These are phyloP conservation scores for Ambrosiella cleistominuta DNA, from an alignment of 2,329 filamentous ascomycete species.

Conservation along the genomic window DNA sequence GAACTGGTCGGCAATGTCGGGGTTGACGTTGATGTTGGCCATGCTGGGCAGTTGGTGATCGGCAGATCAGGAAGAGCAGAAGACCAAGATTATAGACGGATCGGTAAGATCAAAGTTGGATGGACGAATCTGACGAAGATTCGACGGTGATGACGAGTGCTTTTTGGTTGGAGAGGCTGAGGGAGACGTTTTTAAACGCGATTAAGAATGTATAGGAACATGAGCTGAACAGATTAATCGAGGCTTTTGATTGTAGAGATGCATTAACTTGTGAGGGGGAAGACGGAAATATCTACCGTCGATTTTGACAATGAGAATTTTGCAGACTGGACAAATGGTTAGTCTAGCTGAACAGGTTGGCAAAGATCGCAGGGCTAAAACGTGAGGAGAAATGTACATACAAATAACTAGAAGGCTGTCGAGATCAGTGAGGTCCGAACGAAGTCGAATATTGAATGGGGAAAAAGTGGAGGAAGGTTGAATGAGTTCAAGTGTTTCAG, in stretches of 20 bases:
- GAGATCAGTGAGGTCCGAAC: slow-evolving; percentile 10
- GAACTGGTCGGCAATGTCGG: slow-evolving; percentile 95
- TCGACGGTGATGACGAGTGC: not conserved
- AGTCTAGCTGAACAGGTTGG: slow-evolving; percentile 51
- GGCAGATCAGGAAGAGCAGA: not conserved
- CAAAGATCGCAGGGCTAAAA: slow-evolving; percentile 60
- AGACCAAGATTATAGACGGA: not conserved
- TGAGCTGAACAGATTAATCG: slow-evolving; percentile 24
- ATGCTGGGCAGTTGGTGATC: slow-evolving; percentile 41
- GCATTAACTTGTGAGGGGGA: slow-evolving; percentile 38
- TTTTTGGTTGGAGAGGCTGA: slow-evolving; percentile 14
- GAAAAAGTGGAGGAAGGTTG: slow-evolving; percentile 1
- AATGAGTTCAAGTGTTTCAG: not conserved
- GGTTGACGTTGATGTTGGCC: slow-evolving; percentile 96
- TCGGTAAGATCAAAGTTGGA: not conserved
- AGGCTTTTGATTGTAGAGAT: slow-evolving; percentile 36
- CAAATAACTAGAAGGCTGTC: slow-evolving; percentile 28
- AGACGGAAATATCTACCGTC: slow-evolving; percentile 58
- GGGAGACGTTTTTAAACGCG: slow-evolving; percentile 17
- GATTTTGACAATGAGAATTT: slow-evolving; percentile 26
- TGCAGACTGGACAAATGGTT: slow-evolving; percentile 12
- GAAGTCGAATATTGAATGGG: not conserved
- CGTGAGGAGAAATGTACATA: slow-evolving; percentile 48
- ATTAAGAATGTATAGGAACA: slow-evolving; percentile 13
- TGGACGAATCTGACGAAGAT: not conserved